Base-by-base conservation (phyloP, 352 stramenopile species). In the Globisporangium nagaii region DNA sequence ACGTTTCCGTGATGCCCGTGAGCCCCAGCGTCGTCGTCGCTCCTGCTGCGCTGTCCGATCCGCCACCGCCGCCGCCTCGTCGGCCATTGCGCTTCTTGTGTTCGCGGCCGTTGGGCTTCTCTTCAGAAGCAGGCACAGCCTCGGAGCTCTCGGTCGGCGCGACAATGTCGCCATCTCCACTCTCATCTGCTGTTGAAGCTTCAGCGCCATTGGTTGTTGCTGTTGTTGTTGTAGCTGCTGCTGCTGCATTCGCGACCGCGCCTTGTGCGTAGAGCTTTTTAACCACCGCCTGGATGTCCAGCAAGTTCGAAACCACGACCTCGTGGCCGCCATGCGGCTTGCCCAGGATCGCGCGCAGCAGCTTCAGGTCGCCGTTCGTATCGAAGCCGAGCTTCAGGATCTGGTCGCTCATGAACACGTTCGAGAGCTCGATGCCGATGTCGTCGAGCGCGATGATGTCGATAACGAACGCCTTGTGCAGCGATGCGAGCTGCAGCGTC, bases 361-460 rank as follows among this genome's bases (percentile, higher is more conserved):
- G 65, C 28, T 78, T 72, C 8, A 93, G 53, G 46, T 93, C 82
- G 12, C 74, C 75, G 49, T 68, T 77, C 8, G 78, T 75, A 47
- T 88, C 78, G 55, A 93, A 89, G 4, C 75, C 82, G 20, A 93
- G 60, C 58, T 90, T 90, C 9, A 89, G 36, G n/a, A 88, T 68
- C 6, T 49, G 47, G 12, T 81, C 53, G 12, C 66, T 72, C 20
- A 43, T 50, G 47, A 93, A 88, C 6, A 90, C 39, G 19, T 59
- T 55, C 20, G 47, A 43, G 31, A 88, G 60, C 15, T 71, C 56
- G 17, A 40, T 45, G 11, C 54, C 55, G 17, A 74, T 62, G 1
- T 67, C 58, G 17, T 74, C 60, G 1, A 87, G 65, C 22, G 65
- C 57, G 12, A 89, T 48, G 59, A 84, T 67, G 56, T 93, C 83